A percentile compares a stretch with the other conserved stretches of the same genome.
phyloP scores from a whole-genome alignment of 139 green algal species.

The Trebouxia sp. region DNA sequence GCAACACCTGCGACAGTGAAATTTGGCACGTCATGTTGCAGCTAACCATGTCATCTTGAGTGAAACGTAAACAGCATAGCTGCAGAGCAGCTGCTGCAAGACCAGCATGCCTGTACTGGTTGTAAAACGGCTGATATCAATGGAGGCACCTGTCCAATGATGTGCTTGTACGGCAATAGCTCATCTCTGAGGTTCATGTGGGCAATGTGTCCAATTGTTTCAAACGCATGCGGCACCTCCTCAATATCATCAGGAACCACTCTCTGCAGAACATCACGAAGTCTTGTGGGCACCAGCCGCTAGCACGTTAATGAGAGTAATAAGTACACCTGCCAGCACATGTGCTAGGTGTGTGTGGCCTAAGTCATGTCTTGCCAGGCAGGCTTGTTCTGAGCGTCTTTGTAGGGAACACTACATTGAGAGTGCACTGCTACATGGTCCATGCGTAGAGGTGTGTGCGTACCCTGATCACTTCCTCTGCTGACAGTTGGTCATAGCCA shows the following conservation, averaged over 20 bases:
- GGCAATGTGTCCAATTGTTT: conserved; percentile 94
- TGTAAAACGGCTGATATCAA: background rate
- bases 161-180: conserved; percentile 76
- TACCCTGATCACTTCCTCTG: conserved; percentile 47
- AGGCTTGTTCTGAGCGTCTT: too few species aligned
- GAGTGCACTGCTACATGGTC: too few species aligned
- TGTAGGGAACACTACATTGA: too few species aligned
- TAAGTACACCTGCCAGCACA: too few species aligned
- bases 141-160: conserved; percentile 70
- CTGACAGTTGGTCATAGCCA: conserved; percentile 65
- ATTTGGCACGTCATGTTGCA: too few species aligned
- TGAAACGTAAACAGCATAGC: background rate
- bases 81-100: too few species aligned
- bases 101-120: too few species aligned
- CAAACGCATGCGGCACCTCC: conserved; percentile 89
- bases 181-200: conserved; percentile 95
- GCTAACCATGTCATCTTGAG: too few species aligned
- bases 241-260: conserved; percentile 78
- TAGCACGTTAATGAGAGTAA: background rate
- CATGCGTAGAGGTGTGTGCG: too few species aligned
- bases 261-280: conserved; percentile 47
- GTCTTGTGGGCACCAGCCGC: background rate
- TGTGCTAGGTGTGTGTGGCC: too few species aligned
- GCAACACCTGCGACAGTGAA: conserved; percentile 61
- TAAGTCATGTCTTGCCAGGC: too few species aligned